Percentiles rank a stretch among this genome's conserved stretches.
phyloP scores from a whole-genome alignment of 2,329 filamentous ascomycete genomes.

The Exophiala dermatitidis region DNA sequence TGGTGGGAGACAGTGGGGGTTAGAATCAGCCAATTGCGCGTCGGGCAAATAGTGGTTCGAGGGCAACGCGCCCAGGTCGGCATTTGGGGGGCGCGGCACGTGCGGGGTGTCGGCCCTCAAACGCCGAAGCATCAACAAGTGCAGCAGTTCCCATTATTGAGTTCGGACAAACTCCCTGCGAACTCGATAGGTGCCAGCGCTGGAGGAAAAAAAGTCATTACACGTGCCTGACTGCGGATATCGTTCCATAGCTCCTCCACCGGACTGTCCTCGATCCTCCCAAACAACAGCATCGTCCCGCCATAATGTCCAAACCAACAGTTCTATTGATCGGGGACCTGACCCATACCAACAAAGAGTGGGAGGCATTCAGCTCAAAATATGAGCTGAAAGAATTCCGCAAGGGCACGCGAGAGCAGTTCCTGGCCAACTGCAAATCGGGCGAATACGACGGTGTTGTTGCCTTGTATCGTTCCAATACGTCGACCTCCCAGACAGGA shows the following conservation, averaged over 20 bases:
- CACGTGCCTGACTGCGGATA: too few species aligned
- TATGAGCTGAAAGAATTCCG: slow-evolving; percentile 47
- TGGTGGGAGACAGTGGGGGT: too few species aligned
- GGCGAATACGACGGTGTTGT: slow-evolving; percentile 50
- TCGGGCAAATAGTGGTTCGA: too few species aligned
- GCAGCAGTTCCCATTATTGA: too few species aligned
- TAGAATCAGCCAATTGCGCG: too few species aligned
- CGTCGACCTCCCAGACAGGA: slow-evolving; percentile 46
- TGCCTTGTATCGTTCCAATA: slow-evolving; percentile 53
- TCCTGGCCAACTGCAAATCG: slow-evolving; percentile 48
- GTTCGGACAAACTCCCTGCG: too few species aligned
- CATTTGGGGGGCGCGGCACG: too few species aligned
- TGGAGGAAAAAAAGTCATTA: too few species aligned
- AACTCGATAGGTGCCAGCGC: too few species aligned
- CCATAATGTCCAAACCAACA: slow-evolving; percentile 26
- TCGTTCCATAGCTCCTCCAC: too few species aligned
- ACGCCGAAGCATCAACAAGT: not conserved
- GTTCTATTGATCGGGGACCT: slow-evolving; percentile 42
- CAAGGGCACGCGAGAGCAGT: slow-evolving; percentile 47
- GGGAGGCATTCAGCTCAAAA: slow-evolving; percentile 37
- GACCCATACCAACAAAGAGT: slow-evolving; percentile 39
- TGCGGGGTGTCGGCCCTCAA: too few species aligned
- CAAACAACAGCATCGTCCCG: not conserved
- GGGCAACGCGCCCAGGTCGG: too few species aligned
- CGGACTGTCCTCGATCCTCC: not conserved